phyloP scores from a whole-genome alignment of 805 yeast species.

The Yamadazyma olivae region DNA sequence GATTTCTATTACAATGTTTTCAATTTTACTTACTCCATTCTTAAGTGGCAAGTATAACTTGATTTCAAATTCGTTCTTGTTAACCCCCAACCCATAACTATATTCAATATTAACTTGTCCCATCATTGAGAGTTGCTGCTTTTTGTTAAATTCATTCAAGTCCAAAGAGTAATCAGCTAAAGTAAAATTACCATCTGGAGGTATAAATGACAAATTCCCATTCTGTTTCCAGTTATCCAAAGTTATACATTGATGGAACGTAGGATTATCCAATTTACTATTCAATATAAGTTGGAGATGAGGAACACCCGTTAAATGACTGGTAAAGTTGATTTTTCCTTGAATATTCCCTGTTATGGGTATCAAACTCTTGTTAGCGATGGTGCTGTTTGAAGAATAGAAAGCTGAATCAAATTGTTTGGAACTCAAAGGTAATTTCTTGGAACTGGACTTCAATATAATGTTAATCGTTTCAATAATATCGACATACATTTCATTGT shows the following conservation, averaged over 20 bases:
- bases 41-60: slow-evolving; percentile 41
- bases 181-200: slow-evolving; percentile 79
- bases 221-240: slow-evolving; percentile 49
- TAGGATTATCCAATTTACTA: slow-evolving; percentile 48
- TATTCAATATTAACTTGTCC: slow-evolving; percentile 53
- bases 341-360: slow-evolving; percentile 53
- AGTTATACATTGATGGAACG: slow-evolving; percentile 71
- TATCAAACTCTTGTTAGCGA: slow-evolving; percentile 17
- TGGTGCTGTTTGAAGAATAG: slow-evolving; percentile 18
- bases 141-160: slow-evolving; percentile 23
- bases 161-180: slow-evolving; percentile 65
- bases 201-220: slow-evolving; percentile 63
- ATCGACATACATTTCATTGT: slow-evolving; percentile 86
- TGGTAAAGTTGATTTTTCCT: slow-evolving; percentile 63
- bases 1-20: slow-evolving; percentile 27
- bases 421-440: slow-evolving; percentile 11
- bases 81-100: slow-evolving; percentile 49
- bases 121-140: slow-evolving; percentile 20
- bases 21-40: slow-evolving; percentile 30
- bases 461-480: slow-evolving; percentile 63
- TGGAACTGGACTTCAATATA: slow-evolving; percentile 38
- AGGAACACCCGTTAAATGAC: slow-evolving; percentile 78
- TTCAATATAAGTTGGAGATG: slow-evolving; percentile 57
- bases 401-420: slow-evolving; percentile 28
- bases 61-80: slow-evolving; percentile 61